Evolutionary conservation across 441 rosid genomes (phyloP), one percentile per base, ranked within the genome.

Genomic region (Adansonia gregorii): DNA sequence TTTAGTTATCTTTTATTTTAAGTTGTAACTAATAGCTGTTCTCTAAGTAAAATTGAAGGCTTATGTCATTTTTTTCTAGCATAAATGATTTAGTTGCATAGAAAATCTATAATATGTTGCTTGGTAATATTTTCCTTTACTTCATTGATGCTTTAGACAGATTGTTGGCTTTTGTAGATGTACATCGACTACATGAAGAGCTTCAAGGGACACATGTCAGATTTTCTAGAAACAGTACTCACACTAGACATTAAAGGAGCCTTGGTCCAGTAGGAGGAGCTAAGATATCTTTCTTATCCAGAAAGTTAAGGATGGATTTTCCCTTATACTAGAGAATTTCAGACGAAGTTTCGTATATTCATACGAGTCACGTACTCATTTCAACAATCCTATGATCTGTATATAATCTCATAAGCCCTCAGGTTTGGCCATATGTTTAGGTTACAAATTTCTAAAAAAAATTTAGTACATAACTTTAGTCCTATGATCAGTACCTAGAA

Each of bases 301-400:
- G 74, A 80, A 77, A 85, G 78, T 72, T 93, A 89, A 78, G 94
- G 94, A 14, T 94, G 98, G 97, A 82, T 74, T 67, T 94, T 85
- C 65, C 96, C 98, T 0, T 94, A 94, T 65, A 86, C 90, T 3
- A 97, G 96, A 75, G 98, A 94, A 79, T 94, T 92, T 77, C 95
- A 89, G 90, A 95, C 89, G 81, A 81, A 87, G n/a, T n/a, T n/a
- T n/a, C n/a, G n/a, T n/a, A n/a, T n/a, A n/a, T n/a, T n/a, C n/a
- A n/a, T n/a, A n/a, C n/a, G n/a, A 46, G 52, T 27, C 48, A 56
- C 8, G 17, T 56, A 17, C 19, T 56, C 9, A n/a, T 56, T 56
- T 56, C 1, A 52, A 20, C 51, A 31, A 31, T 1, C 51, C 10
- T 46, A 46, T 46, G 51, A 46, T 46, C 51, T 46, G 8, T 31